A percentile compares a stretch with the other conserved stretches of the same genome.
phyloP scores from a whole-genome alignment of 768 basidiomycete genomes.

The Macrolepiota fuliginosa region DNA sequence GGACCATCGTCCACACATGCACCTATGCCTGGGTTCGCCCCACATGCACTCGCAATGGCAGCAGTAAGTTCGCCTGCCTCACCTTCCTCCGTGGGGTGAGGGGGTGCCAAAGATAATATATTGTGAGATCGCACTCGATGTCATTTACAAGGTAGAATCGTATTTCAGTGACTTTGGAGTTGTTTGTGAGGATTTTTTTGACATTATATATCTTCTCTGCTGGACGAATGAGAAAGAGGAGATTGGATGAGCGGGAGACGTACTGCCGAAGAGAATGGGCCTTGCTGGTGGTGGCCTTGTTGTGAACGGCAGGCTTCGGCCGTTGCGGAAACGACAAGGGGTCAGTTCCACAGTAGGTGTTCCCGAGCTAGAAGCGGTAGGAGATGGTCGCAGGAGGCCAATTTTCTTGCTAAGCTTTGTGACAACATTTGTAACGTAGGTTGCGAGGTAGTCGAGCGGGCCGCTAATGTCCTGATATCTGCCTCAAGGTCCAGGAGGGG shows the following conservation, averaged over 20 bases:
- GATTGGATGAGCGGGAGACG: too few relatives aligned
- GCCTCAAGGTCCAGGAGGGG: too few relatives aligned
- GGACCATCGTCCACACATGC: constrained; percentile 49
- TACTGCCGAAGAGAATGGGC: constrained; percentile 39
- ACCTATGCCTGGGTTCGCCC: constrained; percentile 35
- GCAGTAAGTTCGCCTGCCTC: constrained; percentile 49
- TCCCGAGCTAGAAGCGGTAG: too few relatives aligned
- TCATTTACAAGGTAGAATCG: too few relatives aligned
- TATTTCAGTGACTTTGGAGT: constrained; percentile 22
- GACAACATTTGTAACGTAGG: constrained; percentile 88
- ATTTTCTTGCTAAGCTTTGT: constrained; percentile 85
- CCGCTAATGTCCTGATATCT: too few relatives aligned
- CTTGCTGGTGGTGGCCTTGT: constrained; percentile 88
- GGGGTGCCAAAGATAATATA: too few relatives aligned
- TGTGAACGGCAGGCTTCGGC: constrained; percentile 40
- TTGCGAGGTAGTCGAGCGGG: constrained; percentile 79
- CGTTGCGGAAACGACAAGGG: constrained; percentile 56
- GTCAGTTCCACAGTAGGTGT: too few relatives aligned
- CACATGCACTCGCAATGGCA: neutral
- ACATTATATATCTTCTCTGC: too few relatives aligned
- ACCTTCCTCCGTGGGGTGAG: constrained; percentile 43
- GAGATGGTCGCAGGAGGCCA: constrained; percentile 70
- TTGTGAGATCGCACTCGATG: too few relatives aligned
- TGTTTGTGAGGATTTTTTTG: constrained; percentile 42
- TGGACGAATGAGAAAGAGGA: too few relatives aligned